phyloP scores from a whole-genome alignment of 176 grass and related monocot species.

The Zoysia japonica region DNA sequence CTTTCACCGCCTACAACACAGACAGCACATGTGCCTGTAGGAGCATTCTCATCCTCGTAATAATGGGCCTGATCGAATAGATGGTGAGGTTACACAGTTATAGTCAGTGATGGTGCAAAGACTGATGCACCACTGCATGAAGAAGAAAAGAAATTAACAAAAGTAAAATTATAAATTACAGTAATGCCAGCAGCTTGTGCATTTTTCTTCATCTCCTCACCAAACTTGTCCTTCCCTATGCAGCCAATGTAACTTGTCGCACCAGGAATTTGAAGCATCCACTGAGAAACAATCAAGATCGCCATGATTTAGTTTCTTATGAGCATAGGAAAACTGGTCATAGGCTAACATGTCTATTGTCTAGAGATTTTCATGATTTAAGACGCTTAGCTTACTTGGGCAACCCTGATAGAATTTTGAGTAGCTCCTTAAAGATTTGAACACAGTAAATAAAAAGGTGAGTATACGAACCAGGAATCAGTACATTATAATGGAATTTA shows the following conservation, averaged over 20 bases:
- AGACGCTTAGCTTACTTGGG: constrained; percentile 57
- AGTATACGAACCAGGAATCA: constrained; percentile 20
- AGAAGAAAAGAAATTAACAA: neutral
- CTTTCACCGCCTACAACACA: constrained; percentile 86
- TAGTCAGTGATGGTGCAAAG: neutral
- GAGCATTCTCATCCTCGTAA: constrained; percentile 61
- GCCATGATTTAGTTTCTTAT: neutral
- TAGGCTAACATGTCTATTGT: neutral
- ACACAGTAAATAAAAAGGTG: constrained; percentile 30
- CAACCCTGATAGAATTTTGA: constrained; percentile 82
- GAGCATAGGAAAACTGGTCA: neutral
- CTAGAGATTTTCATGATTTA: neutral
- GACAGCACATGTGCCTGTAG: constrained; percentile 75
- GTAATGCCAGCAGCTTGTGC: constrained; percentile 59
- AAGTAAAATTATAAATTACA: constrained; percentile 37
- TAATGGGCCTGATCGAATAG: constrained; percentile 56
- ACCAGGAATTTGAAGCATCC: constrained; percentile 85
- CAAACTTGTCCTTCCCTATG: constrained; percentile 86
- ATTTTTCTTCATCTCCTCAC: constrained; percentile 89
- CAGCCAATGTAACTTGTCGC: constrained; percentile 79
- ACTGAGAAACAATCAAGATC: constrained; percentile 39
- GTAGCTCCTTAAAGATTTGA: constrained; percentile 55
- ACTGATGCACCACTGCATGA: neutral
- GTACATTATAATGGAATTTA: neutral
- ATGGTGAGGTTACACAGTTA: constrained; percentile 18